Percentiles rank a stretch among this genome's conserved stretches.
Evolutionary conservation across 1,284 basidiomycete species (phyloP).

Genomic region (Stygiomarasmius scandens): DNA sequence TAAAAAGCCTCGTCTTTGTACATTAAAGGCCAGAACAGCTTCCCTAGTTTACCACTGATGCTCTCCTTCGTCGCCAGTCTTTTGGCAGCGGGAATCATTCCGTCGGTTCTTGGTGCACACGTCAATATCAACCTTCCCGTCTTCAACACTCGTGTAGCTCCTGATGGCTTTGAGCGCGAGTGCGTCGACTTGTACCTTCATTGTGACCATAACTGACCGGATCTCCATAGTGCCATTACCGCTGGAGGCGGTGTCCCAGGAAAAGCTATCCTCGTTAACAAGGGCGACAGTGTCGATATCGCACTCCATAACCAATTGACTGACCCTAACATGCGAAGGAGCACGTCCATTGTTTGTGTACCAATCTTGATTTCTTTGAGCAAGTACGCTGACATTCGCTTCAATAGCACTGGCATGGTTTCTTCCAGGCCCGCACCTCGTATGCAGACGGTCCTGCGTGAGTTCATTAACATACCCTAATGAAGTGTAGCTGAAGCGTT

Average conservation of each 20-base stretch:
- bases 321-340: constrained; percentile 14
- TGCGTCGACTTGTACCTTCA: neutral
- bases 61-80: constrained; percentile 1
- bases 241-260: neutral
- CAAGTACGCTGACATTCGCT: neutral
- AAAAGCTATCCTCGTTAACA: neutral
- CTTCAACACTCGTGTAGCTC: neutral
- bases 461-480: no score
- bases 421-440: constrained; percentile 17
- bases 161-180: constrained; percentile 5
- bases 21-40: neutral
- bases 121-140: neutral
- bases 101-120: constrained; percentile 12
- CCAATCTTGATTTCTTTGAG: neutral
- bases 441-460: constrained; percentile 19
- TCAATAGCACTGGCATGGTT: constrained; percentile 20
- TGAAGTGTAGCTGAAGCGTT: no score
- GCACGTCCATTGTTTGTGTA: constrained; percentile 16
- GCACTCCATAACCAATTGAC: constrained; percentile 11
- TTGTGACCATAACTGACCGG: neutral
- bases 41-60: neutral
- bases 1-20: neutral
- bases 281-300: constrained; percentile 16
- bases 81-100: neutral
- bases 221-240: neutral